phyloP scores from a whole-genome alignment of 495 filamentous ascomycete species.

The Xylaria castorea region DNA sequence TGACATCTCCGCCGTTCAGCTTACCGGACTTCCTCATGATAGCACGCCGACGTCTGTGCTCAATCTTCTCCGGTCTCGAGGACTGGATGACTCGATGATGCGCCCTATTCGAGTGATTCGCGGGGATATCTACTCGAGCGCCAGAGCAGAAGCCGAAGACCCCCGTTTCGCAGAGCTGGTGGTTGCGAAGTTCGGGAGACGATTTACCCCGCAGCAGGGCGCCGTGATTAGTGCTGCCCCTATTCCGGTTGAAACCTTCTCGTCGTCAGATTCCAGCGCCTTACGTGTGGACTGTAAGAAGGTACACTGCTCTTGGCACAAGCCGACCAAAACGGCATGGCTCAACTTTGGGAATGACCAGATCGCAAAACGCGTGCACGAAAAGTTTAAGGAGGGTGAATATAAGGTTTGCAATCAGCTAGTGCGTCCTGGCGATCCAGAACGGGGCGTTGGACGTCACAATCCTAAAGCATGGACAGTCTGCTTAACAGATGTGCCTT shows the following conservation, averaged over 20 bases:
- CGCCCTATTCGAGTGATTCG: neutral
- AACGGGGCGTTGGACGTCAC: neutral
- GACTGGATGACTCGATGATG: neutral
- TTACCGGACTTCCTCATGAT: conserved; percentile 34
- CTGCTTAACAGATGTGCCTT: conserved; percentile 37
- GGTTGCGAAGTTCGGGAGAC: neutral
- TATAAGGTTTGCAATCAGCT: neutral
- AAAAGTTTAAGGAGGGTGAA: conserved; percentile 25
- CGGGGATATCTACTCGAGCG: neutral
- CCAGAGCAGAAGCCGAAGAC: conserved; percentile 1
- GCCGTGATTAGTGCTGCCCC: neutral
- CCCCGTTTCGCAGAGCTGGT: neutral
- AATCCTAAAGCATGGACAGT: conserved; percentile 33
- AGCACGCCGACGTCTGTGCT: conserved; percentile 31
- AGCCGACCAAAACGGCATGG: conserved; percentile 34
- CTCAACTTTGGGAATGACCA: conserved; percentile 36
- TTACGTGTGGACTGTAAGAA: conserved; percentile 37
- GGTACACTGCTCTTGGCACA: conserved; percentile 44
- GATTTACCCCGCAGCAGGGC: neutral
- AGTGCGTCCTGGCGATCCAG: neutral
- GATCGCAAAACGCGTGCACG: conserved; percentile 29
- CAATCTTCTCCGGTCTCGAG: conserved; percentile 22
- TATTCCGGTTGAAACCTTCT: neutral
- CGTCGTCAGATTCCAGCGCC: neutral
- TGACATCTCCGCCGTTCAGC: conserved; percentile 42